phyloP scores from a whole-genome alignment of 139 green algal genomes.

The Diplosphaera chodatii region DNA sequence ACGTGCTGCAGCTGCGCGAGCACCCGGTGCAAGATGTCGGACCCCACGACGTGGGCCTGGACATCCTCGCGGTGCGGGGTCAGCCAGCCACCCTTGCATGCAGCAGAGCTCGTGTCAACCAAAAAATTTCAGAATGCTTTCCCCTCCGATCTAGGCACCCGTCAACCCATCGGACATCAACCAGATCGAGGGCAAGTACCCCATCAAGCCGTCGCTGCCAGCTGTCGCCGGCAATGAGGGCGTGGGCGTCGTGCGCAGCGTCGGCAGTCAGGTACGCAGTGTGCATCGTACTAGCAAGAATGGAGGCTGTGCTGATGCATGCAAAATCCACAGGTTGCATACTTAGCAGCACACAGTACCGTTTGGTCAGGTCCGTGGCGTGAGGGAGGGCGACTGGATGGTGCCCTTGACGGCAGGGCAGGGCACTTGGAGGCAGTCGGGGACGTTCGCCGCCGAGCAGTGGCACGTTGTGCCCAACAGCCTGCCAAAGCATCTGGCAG shows the following conservation, averaged over 20 bases:
- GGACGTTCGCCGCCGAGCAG: constrained; percentile 24
- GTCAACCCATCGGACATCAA: constrained; percentile 39
- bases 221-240: constrained; percentile 33
- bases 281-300: too few relatives aligned
- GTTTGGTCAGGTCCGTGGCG: constrained; percentile 49
- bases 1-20: constrained; percentile 1
- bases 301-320: too few relatives aligned
- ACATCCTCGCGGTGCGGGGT: constrained; percentile 15
- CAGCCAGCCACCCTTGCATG: too few relatives aligned
- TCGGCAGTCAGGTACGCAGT: constrained; percentile 7
- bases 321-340: too few relatives aligned
- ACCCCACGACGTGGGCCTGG: constrained; percentile 2
- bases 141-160: constrained; percentile 7
- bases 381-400: constrained; percentile 62
- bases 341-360: too few relatives aligned
- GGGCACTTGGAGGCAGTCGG: constrained; percentile 69
- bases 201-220: constrained; percentile 26
- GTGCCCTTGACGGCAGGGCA: constrained; percentile 53
- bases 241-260: constrained; percentile 12
- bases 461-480: constrained; percentile 45
- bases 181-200: constrained; percentile 31
- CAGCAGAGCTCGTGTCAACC: too few relatives aligned
- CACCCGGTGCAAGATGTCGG: neutral
- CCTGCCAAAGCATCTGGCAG: constrained; percentile 40
- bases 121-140: too few relatives aligned